Conservation (phyloP, 768 basidiomycete species). For the Mrakia gelida region DNA sequence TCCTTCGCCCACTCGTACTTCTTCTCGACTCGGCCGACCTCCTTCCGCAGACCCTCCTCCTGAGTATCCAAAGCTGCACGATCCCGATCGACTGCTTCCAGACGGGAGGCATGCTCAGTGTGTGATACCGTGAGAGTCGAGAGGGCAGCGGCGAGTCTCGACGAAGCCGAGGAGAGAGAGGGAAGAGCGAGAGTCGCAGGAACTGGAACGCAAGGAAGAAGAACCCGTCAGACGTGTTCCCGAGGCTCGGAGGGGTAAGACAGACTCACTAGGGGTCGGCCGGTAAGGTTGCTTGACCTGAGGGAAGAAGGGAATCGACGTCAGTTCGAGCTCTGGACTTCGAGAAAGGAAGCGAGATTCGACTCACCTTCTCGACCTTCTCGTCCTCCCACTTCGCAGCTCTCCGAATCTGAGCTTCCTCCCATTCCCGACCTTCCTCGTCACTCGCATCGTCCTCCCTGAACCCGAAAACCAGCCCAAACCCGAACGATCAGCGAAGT, state of each 20-base stretch:
- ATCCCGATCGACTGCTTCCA: slow-evolving; percentile 60
- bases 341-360: neutral
- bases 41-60: slow-evolving; percentile 67
- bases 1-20: slow-evolving; percentile 76
- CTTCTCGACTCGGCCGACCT: slow-evolving; percentile 68
- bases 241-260: neutral
- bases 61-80: slow-evolving; percentile 60
- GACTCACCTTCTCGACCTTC: slow-evolving; percentile 22
- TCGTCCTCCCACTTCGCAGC: slow-evolving; percentile 45
- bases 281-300: slow-evolving; percentile 59
- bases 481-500: no score
- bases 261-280: slow-evolving; percentile 61
- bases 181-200: slow-evolving; percentile 63
- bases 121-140: slow-evolving; percentile 64
- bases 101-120: slow-evolving; percentile 55
- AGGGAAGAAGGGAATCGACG: neutral
- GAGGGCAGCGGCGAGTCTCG: slow-evolving; percentile 59
- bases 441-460: slow-evolving; percentile 53
- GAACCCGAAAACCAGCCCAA: neutral
- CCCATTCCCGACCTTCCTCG: slow-evolving; percentile 66
- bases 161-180: slow-evolving; percentile 57
- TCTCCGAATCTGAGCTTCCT: slow-evolving; percentile 72
- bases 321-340: neutral
- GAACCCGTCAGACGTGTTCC: neutral
- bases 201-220: slow-evolving; percentile 49